A percentile compares a stretch with the other conserved stretches of the same genome.
phyloP scores from a whole-genome alignment of 257 asterid genomes.

The Nemophila menziesii region DNA sequence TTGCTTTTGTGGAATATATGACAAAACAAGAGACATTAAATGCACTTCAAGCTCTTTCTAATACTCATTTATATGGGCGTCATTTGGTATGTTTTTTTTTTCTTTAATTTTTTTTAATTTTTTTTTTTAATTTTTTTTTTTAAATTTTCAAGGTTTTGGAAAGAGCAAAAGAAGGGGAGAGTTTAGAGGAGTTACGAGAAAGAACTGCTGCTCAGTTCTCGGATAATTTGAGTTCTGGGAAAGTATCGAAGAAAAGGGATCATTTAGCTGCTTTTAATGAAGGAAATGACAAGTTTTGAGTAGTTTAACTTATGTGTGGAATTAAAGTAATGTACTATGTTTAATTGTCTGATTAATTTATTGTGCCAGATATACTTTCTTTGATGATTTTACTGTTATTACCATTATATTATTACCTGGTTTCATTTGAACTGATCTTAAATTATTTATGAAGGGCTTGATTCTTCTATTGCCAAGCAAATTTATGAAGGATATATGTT shows the following conservation, averaged over 20 bases:
- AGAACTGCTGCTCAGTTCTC: slow-evolving; percentile 74
- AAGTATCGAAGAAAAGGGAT: slow-evolving; percentile 59
- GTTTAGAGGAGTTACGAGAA: slow-evolving; percentile 74
- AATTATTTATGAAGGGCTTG: no score
- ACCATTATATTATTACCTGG: no score
- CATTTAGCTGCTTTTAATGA: slow-evolving; percentile 42
- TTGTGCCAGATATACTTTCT: no score
- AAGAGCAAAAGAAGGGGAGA: slow-evolving; percentile 93
- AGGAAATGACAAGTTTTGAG: slow-evolving; percentile 47
- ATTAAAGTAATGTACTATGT: no score
- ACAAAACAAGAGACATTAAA: slow-evolving; percentile 87
- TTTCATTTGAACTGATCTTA: no score
- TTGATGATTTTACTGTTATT: no score
- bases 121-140: no score
- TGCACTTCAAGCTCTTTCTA: slow-evolving; percentile 78
- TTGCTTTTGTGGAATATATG: slow-evolving; percentile 75
- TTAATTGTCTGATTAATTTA: no score
- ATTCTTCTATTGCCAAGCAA: no score
- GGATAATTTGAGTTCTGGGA: slow-evolving; percentile 26
- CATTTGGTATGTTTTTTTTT: slow-evolving; percentile 79
- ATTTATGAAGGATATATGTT: no score
- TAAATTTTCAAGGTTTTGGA: slow-evolving; percentile 73
- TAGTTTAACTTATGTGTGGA: no score
- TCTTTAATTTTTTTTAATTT: no score
- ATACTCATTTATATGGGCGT: slow-evolving; percentile 91